A percentile compares a stretch with the other conserved stretches of the same genome.
These are phyloP conservation scores for Malus hybrid DNA, from an alignment of 331 rosid genomes.

Conservation along the genomic window DNA sequence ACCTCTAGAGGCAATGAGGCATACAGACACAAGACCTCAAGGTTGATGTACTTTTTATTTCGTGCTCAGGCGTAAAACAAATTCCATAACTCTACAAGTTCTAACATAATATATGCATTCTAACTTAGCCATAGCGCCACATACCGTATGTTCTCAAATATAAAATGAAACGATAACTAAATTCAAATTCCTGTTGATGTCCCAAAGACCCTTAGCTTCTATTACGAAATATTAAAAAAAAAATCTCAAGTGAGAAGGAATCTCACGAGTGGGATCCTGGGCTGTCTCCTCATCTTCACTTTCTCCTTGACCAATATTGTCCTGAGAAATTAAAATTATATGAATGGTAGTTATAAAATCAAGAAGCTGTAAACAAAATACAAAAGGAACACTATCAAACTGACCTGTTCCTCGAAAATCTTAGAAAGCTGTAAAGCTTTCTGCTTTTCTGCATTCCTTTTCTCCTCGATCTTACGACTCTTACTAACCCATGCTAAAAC, in stretches of 20 bases:
- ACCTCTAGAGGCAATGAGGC: not conserved
- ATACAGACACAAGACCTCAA: not conserved
- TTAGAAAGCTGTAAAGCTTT: conserved; percentile 78
- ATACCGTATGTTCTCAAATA: not conserved
- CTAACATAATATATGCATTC: not conserved
- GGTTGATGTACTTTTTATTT: not conserved
- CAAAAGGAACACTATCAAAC: conserved; percentile 4
- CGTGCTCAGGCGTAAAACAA: not conserved
- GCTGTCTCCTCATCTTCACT: conserved; percentile 71
- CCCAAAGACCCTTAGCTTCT: not conserved
- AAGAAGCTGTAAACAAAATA: not conserved
- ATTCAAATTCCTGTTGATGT: not conserved
- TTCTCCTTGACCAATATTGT: conserved; percentile 64
- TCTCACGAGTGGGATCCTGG: conserved; percentile 39
- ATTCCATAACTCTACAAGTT: not conserved
- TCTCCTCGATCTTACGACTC: conserved; percentile 74
- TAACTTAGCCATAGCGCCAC: not conserved
- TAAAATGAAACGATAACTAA: not conserved
- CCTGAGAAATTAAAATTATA: conserved; percentile 36
- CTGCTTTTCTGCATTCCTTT: conserved; percentile 47
- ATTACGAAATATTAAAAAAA: not conserved
- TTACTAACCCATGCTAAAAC: conserved; percentile 69
- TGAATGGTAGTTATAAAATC: conserved; percentile 8
- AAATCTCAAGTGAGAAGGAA: conserved; percentile 1
- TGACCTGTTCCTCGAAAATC: conserved; percentile 89